Evolutionary conservation across 306 rosid species (phyloP), one percentile per base, ranked within the genome.

Genomic region (Prinsepia uniflora): DNA sequence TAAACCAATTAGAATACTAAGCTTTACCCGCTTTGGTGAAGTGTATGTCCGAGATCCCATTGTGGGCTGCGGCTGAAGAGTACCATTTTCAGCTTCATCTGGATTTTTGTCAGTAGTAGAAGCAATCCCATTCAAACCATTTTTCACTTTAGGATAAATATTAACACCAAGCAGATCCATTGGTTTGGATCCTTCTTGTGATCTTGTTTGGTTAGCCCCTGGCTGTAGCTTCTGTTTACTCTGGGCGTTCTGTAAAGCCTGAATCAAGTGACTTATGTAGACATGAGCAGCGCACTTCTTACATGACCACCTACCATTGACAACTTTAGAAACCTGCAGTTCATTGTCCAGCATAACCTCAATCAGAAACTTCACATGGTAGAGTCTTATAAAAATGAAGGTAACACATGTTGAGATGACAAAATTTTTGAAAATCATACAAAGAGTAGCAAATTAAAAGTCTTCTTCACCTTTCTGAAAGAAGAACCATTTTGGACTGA

Each of bases 271-370:
- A 72, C 86, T 79, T 57, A 89, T 89, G 88, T 74, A 75, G 57
- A 87, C 88, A 79, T 91, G 97, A 65, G 83, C 70, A 43, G 87
- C 91, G 73, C 87, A 89, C 73, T 78, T 89, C 84, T 85, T 91
- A 83, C 81, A 79, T 10, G 75, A 52, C 48, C 46, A 80, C 68
- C 75, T 81, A 57, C 61, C 73, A 44, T 13, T 18, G 22, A 30
- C 55, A 63, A 59, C 70, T 70, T 72, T 66, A 0, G 79, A 65
- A 49, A 70, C 75, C 96, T 87, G 90, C 71, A 39, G 41, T 71
- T 63, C 64, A 65, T 22, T 24, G 24, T 73, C 52, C 52, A 69
- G 3, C 60, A 53, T 43, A 56, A 14, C 8, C 49, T 15, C 48
- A 63, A 62, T 44, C 68, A 63, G 53, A 67, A 40, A 13, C 20